Percentiles rank a stretch among this genome's conserved stretches.
Evolutionary conservation across 345 rosid species (phyloP).

Genomic region (Psidium guajava): DNA sequence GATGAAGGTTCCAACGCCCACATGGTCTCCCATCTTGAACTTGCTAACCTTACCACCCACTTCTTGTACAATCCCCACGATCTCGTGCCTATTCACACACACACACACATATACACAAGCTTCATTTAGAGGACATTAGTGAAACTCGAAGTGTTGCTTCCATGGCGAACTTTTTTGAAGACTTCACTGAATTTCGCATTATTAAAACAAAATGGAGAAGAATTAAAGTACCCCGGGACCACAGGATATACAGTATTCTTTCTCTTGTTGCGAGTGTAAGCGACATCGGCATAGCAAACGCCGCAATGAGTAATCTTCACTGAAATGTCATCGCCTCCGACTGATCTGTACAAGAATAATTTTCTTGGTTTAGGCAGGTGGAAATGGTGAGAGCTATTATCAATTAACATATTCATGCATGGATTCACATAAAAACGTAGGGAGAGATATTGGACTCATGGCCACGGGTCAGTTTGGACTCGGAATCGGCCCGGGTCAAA

Average conservation of each 20-base stretch:
- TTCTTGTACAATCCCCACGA: slow-evolving; percentile 1
- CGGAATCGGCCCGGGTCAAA: too few relatives aligned
- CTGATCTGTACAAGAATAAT: background rate
- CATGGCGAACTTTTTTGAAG: background rate
- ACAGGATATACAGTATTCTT: background rate
- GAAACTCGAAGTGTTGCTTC: background rate
- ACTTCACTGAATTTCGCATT: background rate
- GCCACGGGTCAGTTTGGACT: too few relatives aligned
- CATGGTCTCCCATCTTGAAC: slow-evolving; percentile 7
- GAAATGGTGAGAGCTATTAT: background rate
- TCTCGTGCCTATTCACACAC: background rate
- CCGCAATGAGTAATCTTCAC: slow-evolving; percentile 3
- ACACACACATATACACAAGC: background rate
- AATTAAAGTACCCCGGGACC: slow-evolving; percentile 1
- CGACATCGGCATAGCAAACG: slow-evolving; percentile 1
- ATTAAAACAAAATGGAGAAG: background rate
- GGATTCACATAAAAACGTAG: background rate
- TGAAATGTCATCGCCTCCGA: background rate
- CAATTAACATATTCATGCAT: background rate
- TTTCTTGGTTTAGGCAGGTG: background rate
- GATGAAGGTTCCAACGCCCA: slow-evolving; percentile 1
- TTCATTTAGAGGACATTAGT: background rate
- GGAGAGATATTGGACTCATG: too few relatives aligned
- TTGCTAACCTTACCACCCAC: background rate
- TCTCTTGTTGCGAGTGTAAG: background rate